A percentile compares a stretch with the other conserved stretches of the same genome.
Conservation (phyloP, 495 filamentous ascomycete species). For the Talaromyces wortmannii region DNA sequence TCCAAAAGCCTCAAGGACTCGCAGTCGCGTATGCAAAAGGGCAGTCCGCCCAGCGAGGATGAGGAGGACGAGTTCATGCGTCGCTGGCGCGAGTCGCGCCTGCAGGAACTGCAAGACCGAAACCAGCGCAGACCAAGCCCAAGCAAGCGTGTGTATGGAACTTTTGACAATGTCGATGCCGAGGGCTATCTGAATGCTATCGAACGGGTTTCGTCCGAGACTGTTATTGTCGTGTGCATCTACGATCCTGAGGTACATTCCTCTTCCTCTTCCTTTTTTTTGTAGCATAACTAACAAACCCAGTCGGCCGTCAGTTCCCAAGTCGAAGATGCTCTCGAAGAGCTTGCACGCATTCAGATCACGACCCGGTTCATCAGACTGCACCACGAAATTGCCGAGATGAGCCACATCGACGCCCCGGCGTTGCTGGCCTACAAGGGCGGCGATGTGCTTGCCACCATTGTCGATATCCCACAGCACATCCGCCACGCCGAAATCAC, state of each 20-base stretch:
- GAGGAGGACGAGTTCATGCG: slow-evolving; percentile 79
- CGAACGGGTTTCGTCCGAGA: slow-evolving; percentile 75
- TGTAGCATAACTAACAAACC: slow-evolving; percentile 10
- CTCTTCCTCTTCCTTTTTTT: slow-evolving; percentile 11
- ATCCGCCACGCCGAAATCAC: slow-evolving; percentile 62
- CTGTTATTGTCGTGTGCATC: slow-evolving; percentile 89
- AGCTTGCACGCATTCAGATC: slow-evolving; percentile 61
- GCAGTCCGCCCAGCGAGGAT: slow-evolving; percentile 34
- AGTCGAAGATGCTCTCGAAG: slow-evolving; percentile 69
- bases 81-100: slow-evolving; percentile 72
- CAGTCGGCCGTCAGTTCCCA: slow-evolving; percentile 69
- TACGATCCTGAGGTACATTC: slow-evolving; percentile 77
- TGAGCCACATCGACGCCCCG: slow-evolving; percentile 83
- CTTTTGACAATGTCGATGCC: slow-evolving; percentile 78
- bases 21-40: background rate
- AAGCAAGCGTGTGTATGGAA: slow-evolving; percentile 68
- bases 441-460: slow-evolving; percentile 84
- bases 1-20: background rate
- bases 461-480: slow-evolving; percentile 80
- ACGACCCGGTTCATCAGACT: slow-evolving; percentile 83
- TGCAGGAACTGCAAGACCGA: slow-evolving; percentile 68
- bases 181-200: slow-evolving; percentile 90
- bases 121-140: slow-evolving; percentile 49
- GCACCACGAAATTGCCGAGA: slow-evolving; percentile 88
- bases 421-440: slow-evolving; percentile 83